phyloP scores from a whole-genome alignment of 1,139 yeast genomes.

The Yamadazyma siamensis region DNA sequence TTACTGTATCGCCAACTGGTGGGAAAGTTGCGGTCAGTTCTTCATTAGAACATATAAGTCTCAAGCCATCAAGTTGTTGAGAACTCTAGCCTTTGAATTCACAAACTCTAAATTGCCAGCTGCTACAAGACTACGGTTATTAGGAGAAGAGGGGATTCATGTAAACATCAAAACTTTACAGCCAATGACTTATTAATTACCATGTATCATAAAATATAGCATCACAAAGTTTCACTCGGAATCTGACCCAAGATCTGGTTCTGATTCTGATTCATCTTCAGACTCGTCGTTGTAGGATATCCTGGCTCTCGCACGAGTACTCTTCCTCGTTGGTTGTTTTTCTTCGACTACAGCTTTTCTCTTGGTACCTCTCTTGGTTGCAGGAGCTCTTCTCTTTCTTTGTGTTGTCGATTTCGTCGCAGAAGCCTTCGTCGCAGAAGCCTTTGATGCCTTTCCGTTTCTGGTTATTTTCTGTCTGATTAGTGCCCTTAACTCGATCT shows the following conservation, averaged over 20 bases:
- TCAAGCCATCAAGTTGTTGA: slow-evolving; percentile 67
- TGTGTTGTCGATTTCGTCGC: too few relatives aligned
- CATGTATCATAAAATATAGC: neutral
- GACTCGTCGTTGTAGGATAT: too few relatives aligned
- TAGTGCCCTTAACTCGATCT: slow-evolving; percentile 22
- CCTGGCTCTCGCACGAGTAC: slow-evolving; percentile 37
- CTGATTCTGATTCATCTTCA: too few relatives aligned
- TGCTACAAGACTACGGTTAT: slow-evolving; percentile 68
- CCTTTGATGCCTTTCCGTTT: too few relatives aligned
- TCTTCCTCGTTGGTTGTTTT: slow-evolving; percentile 43
- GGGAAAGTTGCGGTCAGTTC: slow-evolving; percentile 76
- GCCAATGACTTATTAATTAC: slow-evolving; percentile 38
- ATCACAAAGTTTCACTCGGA: too few relatives aligned
- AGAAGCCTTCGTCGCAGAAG: too few relatives aligned
- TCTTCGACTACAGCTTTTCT: too few relatives aligned
- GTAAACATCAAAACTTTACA: slow-evolving; percentile 49
- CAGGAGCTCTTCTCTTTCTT: too few relatives aligned
- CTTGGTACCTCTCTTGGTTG: too few relatives aligned
- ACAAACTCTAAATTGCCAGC: slow-evolving; percentile 60
- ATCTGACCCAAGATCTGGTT: too few relatives aligned
- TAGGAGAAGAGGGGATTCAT: slow-evolving; percentile 73
- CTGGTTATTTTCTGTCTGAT: slow-evolving; percentile 22
- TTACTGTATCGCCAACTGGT: slow-evolving; percentile 76
- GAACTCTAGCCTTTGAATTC: slow-evolving; percentile 19
- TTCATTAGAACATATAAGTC: slow-evolving; percentile 57